Evolutionary conservation across 2,329 filamentous ascomycete genomes (phyloP), one percentile per base, ranked within the genome.

Genomic region (Fusarium pseudoanthophilum): DNA sequence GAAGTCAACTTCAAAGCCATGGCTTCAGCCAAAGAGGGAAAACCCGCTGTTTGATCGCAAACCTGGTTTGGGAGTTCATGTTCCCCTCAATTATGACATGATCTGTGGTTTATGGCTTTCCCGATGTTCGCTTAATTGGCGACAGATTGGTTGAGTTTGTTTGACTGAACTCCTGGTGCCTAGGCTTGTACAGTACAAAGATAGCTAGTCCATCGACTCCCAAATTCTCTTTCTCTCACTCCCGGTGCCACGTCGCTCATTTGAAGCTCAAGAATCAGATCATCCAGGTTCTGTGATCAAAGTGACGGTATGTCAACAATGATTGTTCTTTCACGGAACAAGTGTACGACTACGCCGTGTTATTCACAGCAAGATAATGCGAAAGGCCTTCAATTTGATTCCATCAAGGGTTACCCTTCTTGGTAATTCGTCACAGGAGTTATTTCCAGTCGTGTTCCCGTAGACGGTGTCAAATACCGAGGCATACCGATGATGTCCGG

Each of bases 391-490:
- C 32, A 43, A 36, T 4, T 24, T 59, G 34, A 21, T 46, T 42
- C 37, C 42, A 55, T 30, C 15, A 32, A 62, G 45, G 45, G n/a
- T 39, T 45, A 28, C 59, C 49, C 11, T 30, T 55, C 16, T 15
- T 30, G 36, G n/a, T 24, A 63, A 42, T 55, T 60, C 42, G 48
- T 34, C 48, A 53, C 36, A n/a, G 18, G n/a, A 37, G 26, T 56
- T 69, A 69, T 69, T 69, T 67, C 65, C 65, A 69, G 51, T 16
- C 24, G 36, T 69, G 58, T 69, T 69, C 21, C 58, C 66, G 56
- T 43, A 28, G n/a, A 57, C 36, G 64, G 49, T 18, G 40, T 28
- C 65, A 62, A 48, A 69, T 46, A 69, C 58, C 58, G 45, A 66
- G 45, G 28, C 49, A 49, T 53, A 43, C 61, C 61, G 52, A 68